Percentiles rank a stretch among this genome's conserved stretches.
These are phyloP conservation scores for Rhizophagus clarus DNA, from an alignment of 192 early-diverging fungal genomes.

Conservation along the genomic window DNA sequence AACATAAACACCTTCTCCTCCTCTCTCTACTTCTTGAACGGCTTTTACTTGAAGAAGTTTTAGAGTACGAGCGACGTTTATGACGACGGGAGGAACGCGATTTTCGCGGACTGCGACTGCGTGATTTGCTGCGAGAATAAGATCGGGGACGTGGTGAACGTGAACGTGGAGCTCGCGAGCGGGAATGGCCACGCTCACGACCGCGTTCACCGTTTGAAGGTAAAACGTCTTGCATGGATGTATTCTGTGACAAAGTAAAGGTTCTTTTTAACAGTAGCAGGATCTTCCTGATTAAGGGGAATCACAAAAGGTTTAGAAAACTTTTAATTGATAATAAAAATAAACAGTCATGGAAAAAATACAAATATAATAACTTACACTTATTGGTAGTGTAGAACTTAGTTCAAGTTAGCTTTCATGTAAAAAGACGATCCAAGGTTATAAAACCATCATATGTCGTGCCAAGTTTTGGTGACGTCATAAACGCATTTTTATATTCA, in stretches of 20 bases:
- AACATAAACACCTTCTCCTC: not conserved
- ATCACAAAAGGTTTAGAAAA: not conserved
- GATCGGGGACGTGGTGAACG: slow-evolving; percentile 14
- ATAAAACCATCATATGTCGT: no score
- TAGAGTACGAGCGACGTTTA: slow-evolving; percentile 30
- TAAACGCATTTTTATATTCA: no score
- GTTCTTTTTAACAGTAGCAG: not conserved
- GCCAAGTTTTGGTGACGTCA: no score
- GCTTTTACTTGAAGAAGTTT: slow-evolving; percentile 27
- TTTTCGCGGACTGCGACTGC: slow-evolving; percentile 16
- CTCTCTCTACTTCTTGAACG: slow-evolving; percentile 18
- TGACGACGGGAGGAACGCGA: slow-evolving; percentile 14
- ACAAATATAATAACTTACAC: not conserved
- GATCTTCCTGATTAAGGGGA: not conserved
- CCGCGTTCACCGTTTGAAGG: not conserved
- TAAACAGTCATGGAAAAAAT: not conserved
- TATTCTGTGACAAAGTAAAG: not conserved
- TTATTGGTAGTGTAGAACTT: not conserved
- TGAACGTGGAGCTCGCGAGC: slow-evolving; percentile 6
- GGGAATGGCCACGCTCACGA: slow-evolving; percentile 18
- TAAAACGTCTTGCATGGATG: not conserved
- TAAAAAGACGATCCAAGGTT: no score
- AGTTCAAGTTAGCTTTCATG: no score
- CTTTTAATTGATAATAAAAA: not conserved
- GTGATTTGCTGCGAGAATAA: slow-evolving; percentile 1